Evolutionary conservation across 345 rosid genomes (phyloP), one percentile per base, ranked within the genome.

Genomic region (Rhizophora apiculata): DNA sequence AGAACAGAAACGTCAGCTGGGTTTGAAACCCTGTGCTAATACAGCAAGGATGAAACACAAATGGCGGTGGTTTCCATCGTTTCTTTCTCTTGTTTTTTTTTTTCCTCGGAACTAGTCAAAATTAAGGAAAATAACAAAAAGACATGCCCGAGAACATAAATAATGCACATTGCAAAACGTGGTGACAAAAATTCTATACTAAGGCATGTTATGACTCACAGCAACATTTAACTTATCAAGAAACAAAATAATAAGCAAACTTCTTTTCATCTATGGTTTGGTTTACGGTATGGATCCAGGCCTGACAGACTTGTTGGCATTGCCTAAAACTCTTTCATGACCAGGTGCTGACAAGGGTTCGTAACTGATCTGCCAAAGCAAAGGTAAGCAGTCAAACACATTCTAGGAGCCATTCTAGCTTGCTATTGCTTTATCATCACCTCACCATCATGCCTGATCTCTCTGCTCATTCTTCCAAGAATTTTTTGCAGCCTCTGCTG

Each of bases 401-500:
- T 3, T 16, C 63, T 29, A 19, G 26, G 60, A 66, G 26, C 48
- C 30, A 21, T 57, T 46, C 59, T 54, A 62, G 60, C 49, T 55
- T 66, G 67, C 52, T 29, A 59, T 51, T 26, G 64, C 63, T 60
- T 71, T 37, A 69, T 59, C 52, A 49, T 62, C 64, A 53, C 26
- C 62, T 58, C 6, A 59, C 49, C 49, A 31, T 74, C 77, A 73
- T 57, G 85, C 72, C 68, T 81, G 89, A 74, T 78, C 74, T 81
- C 91, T 85, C 74, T 78, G 91, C 80, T 92, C 98, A 63, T 86
- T 92, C 83, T 87, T 88, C 98, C 96, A 90, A 6, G 96, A 88
- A 64, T 84, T 90, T 73, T 92, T 90, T 0, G 89, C 96, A 53
- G 85, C 97, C 73, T 85, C 91, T 1, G 93, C 85, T 13, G 93